Conservation (phyloP, 108 stramenopile genomes). For the Nitzschia sp. region DNA sequence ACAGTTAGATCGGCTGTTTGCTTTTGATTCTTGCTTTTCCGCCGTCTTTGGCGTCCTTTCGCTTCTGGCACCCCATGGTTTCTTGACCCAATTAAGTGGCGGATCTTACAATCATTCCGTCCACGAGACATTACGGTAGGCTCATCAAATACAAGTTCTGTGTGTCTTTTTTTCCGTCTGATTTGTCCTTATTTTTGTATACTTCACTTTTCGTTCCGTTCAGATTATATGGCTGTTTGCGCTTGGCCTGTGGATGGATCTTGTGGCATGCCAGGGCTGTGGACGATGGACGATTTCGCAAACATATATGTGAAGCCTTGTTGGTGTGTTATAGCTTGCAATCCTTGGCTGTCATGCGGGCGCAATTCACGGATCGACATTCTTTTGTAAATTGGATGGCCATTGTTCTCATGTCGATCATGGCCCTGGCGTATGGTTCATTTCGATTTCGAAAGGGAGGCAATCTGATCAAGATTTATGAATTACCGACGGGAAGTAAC, state of each 20-base stretch:
- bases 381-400: conserved; percentile 76
- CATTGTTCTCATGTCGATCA: conserved; percentile 52
- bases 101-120: conserved; percentile 75
- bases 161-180: conserved; percentile 10
- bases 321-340: conserved; percentile 79
- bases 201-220: not conserved
- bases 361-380: conserved; percentile 76
- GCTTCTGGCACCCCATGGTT: conserved; percentile 72
- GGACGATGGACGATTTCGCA: conserved; percentile 84
- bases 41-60: conserved; percentile 61
- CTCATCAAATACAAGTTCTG: not conserved
- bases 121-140: conserved; percentile 80
- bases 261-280: conserved; percentile 71
- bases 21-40: conserved; percentile 67
- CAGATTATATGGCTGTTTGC: conserved; percentile 81
- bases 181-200: not conserved
- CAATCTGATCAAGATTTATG: conserved; percentile 82
- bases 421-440: conserved; percentile 67
- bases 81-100: conserved; percentile 47
- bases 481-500: conserved; percentile 61
- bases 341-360: conserved; percentile 70
- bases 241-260: conserved; percentile 84
- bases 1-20: conserved; percentile 69
- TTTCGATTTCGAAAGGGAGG: conserved; percentile 83
- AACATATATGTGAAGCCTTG: conserved; percentile 80